These are phyloP conservation scores for Rhynchospora pubera DNA, from an alignment of 176 grass and related monocot genomes.

Conservation along the genomic window DNA sequence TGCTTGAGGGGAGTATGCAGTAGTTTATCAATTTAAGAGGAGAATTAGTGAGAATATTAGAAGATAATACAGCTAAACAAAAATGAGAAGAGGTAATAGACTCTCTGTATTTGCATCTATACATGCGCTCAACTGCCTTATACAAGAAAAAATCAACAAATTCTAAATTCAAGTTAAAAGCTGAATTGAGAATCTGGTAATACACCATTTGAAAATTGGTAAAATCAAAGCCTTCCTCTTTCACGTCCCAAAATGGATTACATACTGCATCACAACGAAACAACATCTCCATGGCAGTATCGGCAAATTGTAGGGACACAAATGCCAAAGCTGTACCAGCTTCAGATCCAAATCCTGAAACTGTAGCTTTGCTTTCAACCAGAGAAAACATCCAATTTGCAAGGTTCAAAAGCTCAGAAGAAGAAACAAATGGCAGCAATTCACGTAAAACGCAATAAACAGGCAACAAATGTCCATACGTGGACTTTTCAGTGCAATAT, in stretches of 20 bases:
- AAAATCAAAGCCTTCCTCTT: conserved; percentile 35
- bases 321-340: conserved; percentile 32
- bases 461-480: conserved; percentile 43
- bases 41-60: conserved; percentile 46
- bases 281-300: conserved; percentile 55
- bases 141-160: conserved; percentile 69
- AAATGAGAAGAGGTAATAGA: conserved; percentile 33
- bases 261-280: conserved; percentile 32
- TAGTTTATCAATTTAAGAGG: conserved; percentile 55
- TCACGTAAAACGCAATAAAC: conserved; percentile 47
- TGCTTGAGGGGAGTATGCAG: conserved; percentile 59
- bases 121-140: conserved; percentile 38
- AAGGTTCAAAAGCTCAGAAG: conserved; percentile 67
- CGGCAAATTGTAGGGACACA: conserved; percentile 55
- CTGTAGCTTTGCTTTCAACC: conserved; percentile 18
- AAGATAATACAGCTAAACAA: conserved; percentile 52
- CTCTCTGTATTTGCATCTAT: conserved; percentile 38
- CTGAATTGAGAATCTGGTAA: conserved; percentile 52
- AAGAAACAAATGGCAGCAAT: conserved; percentile 52
- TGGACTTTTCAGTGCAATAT: conserved; percentile 35
- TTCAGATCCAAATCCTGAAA: conserved; percentile 29
- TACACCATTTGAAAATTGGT: conserved; percentile 51
- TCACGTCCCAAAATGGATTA: conserved; percentile 31
- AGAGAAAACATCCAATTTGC: conserved; percentile 63
- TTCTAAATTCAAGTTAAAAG: conserved; percentile 53